Base-by-base conservation (phyloP, 768 basidiomycete genomes). In the Leucogyrophana mollusca region DNA sequence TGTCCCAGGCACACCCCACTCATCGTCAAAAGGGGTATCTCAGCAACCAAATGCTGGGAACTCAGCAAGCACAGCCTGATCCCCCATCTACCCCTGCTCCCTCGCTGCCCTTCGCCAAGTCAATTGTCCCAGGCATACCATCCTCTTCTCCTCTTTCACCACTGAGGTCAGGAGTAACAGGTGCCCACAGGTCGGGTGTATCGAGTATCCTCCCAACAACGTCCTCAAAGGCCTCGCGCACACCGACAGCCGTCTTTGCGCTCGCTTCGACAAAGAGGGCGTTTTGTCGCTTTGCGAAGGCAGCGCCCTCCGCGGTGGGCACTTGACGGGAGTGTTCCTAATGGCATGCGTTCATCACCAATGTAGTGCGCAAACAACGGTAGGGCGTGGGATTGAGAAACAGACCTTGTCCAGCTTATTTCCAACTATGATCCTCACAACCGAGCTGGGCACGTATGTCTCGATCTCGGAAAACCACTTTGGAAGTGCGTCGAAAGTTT, bases 261-360 rank as follows among this genome's bases (percentile, higher is more conserved):
- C 87, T 90, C 1, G 91, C 85, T 69, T 98, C 95, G 34, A 97
- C 72, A 67, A 98, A 98, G 36, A 93, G 70, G 16, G 85, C 88
- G 14, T 80, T 79, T 78, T 92, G 91, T 24, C 88, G 78, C 20
- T 72, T 70, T 0, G 95, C 95, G 54, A 95, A 97, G 2, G 77
- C 75, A 48, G 81, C 69, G 1, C 83, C 95, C 59, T 97, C 93
- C 0, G 78, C 67, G 4, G 80, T 82, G 0, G 89, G 64, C 3
- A 99, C 94, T 62, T 93, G 87, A 3, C 95, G 80, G 9, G 90
- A 91, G 68, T 87, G 90, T 60, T 96, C 94, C 91, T 94, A 56
- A 37, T 27, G 4, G 46, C 13, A 51, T 5, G 4, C 0, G 13
- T 32, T 17, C 24, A 39, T 7, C 39, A 41, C 16, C 17, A 35